These are phyloP conservation scores for Amauroascus verrucosus DNA, from an alignment of 2,329 filamentous ascomycete species.

Conservation along the genomic window DNA sequence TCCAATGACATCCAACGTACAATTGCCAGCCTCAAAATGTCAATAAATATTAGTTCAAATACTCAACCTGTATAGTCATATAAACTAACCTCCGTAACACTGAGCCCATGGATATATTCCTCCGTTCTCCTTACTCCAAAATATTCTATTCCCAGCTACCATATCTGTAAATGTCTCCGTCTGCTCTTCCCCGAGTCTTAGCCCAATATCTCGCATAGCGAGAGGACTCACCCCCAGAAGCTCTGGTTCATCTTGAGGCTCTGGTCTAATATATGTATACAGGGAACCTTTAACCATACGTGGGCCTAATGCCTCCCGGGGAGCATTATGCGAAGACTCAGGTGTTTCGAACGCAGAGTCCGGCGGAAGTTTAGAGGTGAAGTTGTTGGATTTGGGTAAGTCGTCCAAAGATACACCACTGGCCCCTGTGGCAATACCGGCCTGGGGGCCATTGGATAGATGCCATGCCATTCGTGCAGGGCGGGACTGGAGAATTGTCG, in stretches of 20 bases:
- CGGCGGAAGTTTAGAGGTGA: slow-evolving; percentile 58
- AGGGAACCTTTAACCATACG: slow-evolving; percentile 74
- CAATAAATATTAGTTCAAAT: slow-evolving; percentile 4
- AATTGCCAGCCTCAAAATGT: slow-evolving; percentile 39
- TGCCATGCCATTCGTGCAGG: slow-evolving; percentile 16
- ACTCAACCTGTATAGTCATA: neutral
- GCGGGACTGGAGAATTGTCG: slow-evolving; percentile 5
- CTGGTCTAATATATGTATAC: slow-evolving; percentile 84
- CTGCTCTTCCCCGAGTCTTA: slow-evolving; percentile 56
- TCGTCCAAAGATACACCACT: slow-evolving; percentile 35
- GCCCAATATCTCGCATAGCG: slow-evolving; percentile 71
- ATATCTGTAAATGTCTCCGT: slow-evolving; percentile 65
- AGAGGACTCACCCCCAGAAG: slow-evolving; percentile 69
- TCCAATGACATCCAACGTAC: slow-evolving; percentile 23
- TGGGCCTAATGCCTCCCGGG: slow-evolving; percentile 64
- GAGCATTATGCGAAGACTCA: slow-evolving; percentile 66
- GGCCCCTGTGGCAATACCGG: neutral
- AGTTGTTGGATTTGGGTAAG: slow-evolving; percentile 54
- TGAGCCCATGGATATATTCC: slow-evolving; percentile 97
- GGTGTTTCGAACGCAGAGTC: slow-evolving; percentile 74
- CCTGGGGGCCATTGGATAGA: slow-evolving; percentile 7
- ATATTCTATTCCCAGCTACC: slow-evolving; percentile 71
- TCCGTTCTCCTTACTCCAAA: slow-evolving; percentile 61
- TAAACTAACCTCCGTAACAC: slow-evolving; percentile 72
- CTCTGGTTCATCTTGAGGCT: slow-evolving; percentile 60